Evolutionary conservation across 768 basidiomycete genomes (phyloP), one percentile per base, ranked within the genome.

Genomic region (Russula griseocarnosa): DNA sequence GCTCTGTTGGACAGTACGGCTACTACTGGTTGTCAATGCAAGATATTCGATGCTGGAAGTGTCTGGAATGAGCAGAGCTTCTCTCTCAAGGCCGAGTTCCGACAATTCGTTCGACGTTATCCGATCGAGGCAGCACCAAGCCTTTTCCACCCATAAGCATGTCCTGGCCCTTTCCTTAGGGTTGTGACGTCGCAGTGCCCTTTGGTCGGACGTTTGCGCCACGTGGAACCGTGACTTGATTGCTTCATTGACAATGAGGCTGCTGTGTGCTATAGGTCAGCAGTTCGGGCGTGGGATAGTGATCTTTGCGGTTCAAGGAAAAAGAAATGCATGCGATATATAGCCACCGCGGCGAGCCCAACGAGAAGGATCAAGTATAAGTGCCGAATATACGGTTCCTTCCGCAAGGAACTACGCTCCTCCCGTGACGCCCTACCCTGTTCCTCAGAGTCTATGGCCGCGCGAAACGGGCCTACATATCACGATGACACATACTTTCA

Each of bases 391-490:
- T 74, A 78, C 46, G 78, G 57, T 61, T 70, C 70, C 70, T 86
- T 82, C 5, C 83, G 84, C 50, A 86, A 86, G 85, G 71, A 82
- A 86, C 85, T 83, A 86, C n/a, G 84, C 86, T 38, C 85, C 86
- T 52, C 84, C 84, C 60, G 83, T 84, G 51, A 86, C 83, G 56
- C 83, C 81, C 79, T 81, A 26, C 64, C 51, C n/a, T 22, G 26
- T 44, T 42, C 18, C 16, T 58, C 13, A 56, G 24, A 16, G 22
- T 2, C 14, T 36, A 26, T 6, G 22, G 20, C 10, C 32, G 16
- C 24, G 32, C 46, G 3, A 46, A 42, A 5, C 44, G n/a, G n/a
- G 16, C 11, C 18, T 5, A 66, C 70, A 58, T 42, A 73, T 83
- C 85, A 86, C 85, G 40, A 85, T 86, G 62, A 86, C 83, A 86